These are phyloP conservation scores for Pleurotus salmoneostramineus DNA, from an alignment of 768 basidiomycete genomes.

Conservation along the genomic window DNA sequence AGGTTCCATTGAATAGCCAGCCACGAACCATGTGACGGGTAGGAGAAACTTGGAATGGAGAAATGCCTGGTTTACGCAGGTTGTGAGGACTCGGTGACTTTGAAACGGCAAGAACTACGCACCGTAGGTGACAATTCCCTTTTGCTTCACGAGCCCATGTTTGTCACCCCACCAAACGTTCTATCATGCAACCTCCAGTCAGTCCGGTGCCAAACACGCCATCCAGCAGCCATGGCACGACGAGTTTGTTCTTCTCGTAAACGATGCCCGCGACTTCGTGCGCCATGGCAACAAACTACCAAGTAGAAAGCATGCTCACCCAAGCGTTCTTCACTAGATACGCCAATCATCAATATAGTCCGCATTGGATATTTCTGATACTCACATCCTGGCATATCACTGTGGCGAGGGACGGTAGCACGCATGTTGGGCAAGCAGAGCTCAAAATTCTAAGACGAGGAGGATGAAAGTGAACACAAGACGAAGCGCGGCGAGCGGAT, in stretches of 20 bases:
- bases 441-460: conserved; percentile 13
- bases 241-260: too few relatives aligned
- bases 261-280: too few relatives aligned
- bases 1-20: conserved; percentile 88
- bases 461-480: conserved; percentile 9
- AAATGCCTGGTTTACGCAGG: conserved; percentile 41
- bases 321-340: conserved; percentile 63
- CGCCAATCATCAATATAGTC: not conserved
- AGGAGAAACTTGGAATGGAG: conserved; percentile 78
- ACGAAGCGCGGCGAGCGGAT: not conserved
- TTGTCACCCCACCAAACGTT: conserved; percentile 90
- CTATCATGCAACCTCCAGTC: conserved; percentile 28
- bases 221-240: too few relatives aligned
- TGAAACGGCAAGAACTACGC: conserved; percentile 21
- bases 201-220: conserved; percentile 5
- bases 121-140: conserved; percentile 82
- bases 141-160: conserved; percentile 60
- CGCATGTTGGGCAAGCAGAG: conserved; percentile 44
- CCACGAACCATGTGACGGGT: conserved; percentile 64
- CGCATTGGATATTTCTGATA: conserved; percentile 15
- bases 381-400: conserved; percentile 86
- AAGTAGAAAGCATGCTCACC: conserved; percentile 44
- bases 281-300: not conserved
- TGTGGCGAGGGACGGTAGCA: conserved; percentile 51
- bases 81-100: too few relatives aligned